Conservation (phyloP, 768 basidiomycete species). For the Lentinus tigrinus region DNA sequence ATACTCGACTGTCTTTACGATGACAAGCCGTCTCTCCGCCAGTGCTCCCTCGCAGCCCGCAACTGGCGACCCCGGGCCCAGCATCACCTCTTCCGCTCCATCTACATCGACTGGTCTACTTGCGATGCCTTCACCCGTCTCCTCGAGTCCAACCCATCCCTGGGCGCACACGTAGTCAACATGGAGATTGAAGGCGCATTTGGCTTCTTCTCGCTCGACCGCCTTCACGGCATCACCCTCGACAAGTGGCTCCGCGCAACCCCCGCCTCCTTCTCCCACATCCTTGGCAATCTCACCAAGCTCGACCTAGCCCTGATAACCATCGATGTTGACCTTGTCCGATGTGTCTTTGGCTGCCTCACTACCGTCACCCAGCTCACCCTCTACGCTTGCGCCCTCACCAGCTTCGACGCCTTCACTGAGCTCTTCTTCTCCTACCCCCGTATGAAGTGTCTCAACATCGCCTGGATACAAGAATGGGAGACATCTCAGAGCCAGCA, state of each 20-base stretch:
- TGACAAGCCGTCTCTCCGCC: slow-evolving; percentile 18
- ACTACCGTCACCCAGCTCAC: slow-evolving; percentile 9
- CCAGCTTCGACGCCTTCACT: slow-evolving; percentile 10
- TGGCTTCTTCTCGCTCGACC: slow-evolving; percentile 17
- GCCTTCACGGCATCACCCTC: slow-evolving; percentile 13
- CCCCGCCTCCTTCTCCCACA: slow-evolving; percentile 1
- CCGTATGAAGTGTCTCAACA: slow-evolving; percentile 5
- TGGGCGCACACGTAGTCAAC: slow-evolving; percentile 5
- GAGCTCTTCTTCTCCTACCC: slow-evolving; percentile 10
- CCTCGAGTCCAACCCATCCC: slow-evolving; percentile 1
- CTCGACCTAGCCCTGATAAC: slow-evolving; percentile 15
- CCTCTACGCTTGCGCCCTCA: slow-evolving; percentile 14
- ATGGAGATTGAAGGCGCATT: slow-evolving; percentile 17
- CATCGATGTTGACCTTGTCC: slow-evolving; percentile 8
- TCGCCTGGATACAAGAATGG: slow-evolving; percentile 16
- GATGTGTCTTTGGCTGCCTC: slow-evolving; percentile 5
- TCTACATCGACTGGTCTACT: slow-evolving; percentile 17
- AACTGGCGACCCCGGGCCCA: slow-evolving; percentile 13
- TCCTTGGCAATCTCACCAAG: slow-evolving; percentile 9
- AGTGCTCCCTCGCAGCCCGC: slow-evolving; percentile 13
- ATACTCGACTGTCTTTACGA: slow-evolving; percentile 18
- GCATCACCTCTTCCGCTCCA: slow-evolving; percentile 15
- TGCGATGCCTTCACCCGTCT: slow-evolving; percentile 13
- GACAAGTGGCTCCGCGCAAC: slow-evolving; percentile 16
- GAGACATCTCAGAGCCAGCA: neutral